Conservation (phyloP, 345 rosid genomes). For the Gynandropsis gynandra region DNA sequence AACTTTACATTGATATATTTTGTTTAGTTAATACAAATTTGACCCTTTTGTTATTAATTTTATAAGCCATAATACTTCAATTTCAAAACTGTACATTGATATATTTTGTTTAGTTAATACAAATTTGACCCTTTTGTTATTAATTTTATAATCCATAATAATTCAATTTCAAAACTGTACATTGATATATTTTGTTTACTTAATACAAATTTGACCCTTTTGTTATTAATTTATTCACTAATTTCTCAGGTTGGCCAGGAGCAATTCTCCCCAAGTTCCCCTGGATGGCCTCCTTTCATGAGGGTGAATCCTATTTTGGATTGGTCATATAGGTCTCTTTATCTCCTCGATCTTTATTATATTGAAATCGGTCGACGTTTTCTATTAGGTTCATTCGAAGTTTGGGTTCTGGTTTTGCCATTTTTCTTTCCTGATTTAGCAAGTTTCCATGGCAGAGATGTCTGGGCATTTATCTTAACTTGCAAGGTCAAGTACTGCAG, state of each 20-base stretch:
- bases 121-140: background rate
- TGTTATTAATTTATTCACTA: slow-evolving; percentile 8
- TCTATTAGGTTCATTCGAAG: slow-evolving; percentile 1
- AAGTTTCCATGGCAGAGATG: slow-evolving; percentile 57
- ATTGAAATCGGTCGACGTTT: background rate
- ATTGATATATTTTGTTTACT: background rate
- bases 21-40: no score
- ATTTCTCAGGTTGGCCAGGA: slow-evolving; percentile 83
- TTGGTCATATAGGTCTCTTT: slow-evolving; percentile 88
- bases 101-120: background rate
- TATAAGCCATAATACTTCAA: no score
- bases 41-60: no score
- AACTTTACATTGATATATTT: no score
- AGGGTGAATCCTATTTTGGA: slow-evolving; percentile 98
- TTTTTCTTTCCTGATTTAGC: slow-evolving; percentile 1
- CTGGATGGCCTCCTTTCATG: slow-evolving; percentile 99
- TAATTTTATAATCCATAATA: no score
- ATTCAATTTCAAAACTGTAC: slow-evolving; percentile 5
- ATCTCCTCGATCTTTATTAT: slow-evolving; percentile 16
- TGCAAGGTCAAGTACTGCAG: slow-evolving; percentile 93
- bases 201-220: background rate
- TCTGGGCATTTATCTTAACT: slow-evolving; percentile 90
- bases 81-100: no score
- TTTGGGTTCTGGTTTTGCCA: slow-evolving; percentile 2
- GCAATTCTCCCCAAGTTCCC: slow-evolving; percentile 96